Evolutionary conservation across 169 alveolate genomes (phyloP).

Genomic region (Toxoplasma gondii): DNA sequence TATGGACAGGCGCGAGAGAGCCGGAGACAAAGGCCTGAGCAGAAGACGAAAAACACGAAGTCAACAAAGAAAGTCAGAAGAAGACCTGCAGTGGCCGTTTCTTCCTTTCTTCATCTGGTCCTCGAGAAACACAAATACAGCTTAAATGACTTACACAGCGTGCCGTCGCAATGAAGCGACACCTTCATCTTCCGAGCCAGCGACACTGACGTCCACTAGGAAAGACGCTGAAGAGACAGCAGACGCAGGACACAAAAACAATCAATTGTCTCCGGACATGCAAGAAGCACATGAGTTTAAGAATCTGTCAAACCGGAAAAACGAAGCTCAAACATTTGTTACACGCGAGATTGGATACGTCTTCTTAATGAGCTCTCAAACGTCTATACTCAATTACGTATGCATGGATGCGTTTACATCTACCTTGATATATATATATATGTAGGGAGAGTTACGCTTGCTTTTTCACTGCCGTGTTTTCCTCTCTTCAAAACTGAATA

Average conservation of each 20-base stretch:
- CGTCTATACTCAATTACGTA: too few relatives aligned
- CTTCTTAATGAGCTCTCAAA: too few relatives aligned
- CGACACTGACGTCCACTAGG: constrained; percentile 16
- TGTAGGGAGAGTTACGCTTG: not conserved
- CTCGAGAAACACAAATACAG: too few relatives aligned
- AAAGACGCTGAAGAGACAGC: not conserved
- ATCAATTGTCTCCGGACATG: not conserved
- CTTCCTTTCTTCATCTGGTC: too few relatives aligned
- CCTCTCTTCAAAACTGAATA: not conserved
- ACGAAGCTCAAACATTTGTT: too few relatives aligned
- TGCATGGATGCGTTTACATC: too few relatives aligned
- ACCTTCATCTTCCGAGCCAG: not conserved
- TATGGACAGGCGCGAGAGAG: not conserved
- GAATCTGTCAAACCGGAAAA: too few relatives aligned
- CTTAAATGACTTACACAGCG: not conserved
- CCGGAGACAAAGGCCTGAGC: not conserved
- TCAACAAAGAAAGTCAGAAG: not conserved
- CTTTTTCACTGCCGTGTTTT: too few relatives aligned
- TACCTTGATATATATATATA: not conserved
- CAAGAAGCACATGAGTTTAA: too few relatives aligned
- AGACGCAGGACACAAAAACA: not conserved
- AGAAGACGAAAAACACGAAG: not conserved
- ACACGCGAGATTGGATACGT: too few relatives aligned
- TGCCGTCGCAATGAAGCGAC: not conserved
- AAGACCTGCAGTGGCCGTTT: not conserved